Evolutionary conservation across 352 stramenopile species (phyloP), one percentile per base, ranked within the genome.

Genomic region (Phytophthora multivora): DNA sequence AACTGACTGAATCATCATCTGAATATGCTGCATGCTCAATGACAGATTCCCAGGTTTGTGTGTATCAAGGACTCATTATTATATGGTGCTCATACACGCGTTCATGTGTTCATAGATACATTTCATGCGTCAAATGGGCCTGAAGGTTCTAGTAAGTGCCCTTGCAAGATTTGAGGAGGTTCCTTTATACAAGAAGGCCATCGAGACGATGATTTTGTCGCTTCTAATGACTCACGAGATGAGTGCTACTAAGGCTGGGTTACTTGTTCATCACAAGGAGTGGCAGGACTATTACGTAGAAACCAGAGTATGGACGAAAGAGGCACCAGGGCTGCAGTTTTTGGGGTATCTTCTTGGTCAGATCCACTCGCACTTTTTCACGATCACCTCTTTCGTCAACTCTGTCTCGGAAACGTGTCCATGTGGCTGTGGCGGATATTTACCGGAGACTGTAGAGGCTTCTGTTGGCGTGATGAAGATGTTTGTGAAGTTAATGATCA

Each of bases 281-380:
- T 59, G 35, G 56, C 19, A 59, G n/a, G n/a, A 58, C 12, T 65
- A 54, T 53, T 69, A 69, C 51, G 39, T 69, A 3, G 33, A 48
- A 25, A 54, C 36, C 8, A 19, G 39, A 42, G 39, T 40, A 9
- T 69, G 43, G 45, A 39, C 21, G 13, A 57, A 2, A 48, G 15
- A 33, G 19, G 16, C 39, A 18, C 31, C 6, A 19, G 43, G 19
- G 4, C 23, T 26, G 16, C 18, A 15, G 12, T 48, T 63, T 42
- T 47, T 49, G 19, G 45, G 47, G 16, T 69, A 47, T 51, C 43
- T 69, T 12, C 61, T 69, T 23, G 21, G n/a, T 26, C 61, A 69
- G 38, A 51, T 69, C 33, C 47, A 69, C 16, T 28, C 4, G 0
- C 31, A 55, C 5, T 69, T 69, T 39, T 69, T 69, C 31, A 11